A percentile compares a stretch with the other conserved stretches of the same genome.
Conservation (phyloP, 2,329 filamentous ascomycete species). For the Aspergillus felis region DNA sequence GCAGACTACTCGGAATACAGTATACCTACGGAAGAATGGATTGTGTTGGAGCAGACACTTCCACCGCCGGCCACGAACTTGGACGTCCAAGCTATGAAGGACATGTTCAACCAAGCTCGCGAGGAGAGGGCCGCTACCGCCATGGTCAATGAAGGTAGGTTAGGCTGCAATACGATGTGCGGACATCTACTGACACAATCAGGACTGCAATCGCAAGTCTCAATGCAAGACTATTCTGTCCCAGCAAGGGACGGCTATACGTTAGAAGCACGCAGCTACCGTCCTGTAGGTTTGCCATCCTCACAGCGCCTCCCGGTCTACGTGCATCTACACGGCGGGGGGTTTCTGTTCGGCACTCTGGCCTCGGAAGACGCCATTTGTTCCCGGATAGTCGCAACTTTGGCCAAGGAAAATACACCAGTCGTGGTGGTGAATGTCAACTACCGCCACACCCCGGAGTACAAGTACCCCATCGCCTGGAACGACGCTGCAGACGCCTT, state of each 20-base stretch:
- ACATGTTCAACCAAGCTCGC: constrained; percentile 28
- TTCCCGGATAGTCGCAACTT: constrained; percentile 41
- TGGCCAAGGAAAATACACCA: constrained; percentile 17
- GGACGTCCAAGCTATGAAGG: constrained; percentile 21
- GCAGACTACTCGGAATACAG: constrained; percentile 41
- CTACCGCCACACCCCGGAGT: constrained; percentile 57
- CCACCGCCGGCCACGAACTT: constrained; percentile 20
- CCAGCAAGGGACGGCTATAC: constrained; percentile 44
- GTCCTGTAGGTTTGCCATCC: constrained; percentile 30
- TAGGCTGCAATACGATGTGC: background rate
- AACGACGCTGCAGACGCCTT: constrained; percentile 53
- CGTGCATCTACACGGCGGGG: constrained; percentile 54
- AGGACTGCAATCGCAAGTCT: constrained; percentile 28
- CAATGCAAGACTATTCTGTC: constrained; percentile 35
- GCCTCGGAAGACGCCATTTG: constrained; percentile 52
- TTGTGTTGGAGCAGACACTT: constrained; percentile 35
- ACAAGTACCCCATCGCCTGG: constrained; percentile 51
- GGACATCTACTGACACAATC: background rate
- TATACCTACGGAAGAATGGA: constrained; percentile 44
- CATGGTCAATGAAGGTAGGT: constrained; percentile 26
- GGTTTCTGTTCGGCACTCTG: constrained; percentile 55
- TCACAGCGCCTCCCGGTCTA: constrained; percentile 46
- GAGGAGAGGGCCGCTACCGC: constrained; percentile 30
- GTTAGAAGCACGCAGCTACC: constrained; percentile 48
- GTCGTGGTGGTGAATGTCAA: constrained; percentile 53